Conservation (phyloP, 176 grass and related monocot species). For the Avena sativa region DNA sequence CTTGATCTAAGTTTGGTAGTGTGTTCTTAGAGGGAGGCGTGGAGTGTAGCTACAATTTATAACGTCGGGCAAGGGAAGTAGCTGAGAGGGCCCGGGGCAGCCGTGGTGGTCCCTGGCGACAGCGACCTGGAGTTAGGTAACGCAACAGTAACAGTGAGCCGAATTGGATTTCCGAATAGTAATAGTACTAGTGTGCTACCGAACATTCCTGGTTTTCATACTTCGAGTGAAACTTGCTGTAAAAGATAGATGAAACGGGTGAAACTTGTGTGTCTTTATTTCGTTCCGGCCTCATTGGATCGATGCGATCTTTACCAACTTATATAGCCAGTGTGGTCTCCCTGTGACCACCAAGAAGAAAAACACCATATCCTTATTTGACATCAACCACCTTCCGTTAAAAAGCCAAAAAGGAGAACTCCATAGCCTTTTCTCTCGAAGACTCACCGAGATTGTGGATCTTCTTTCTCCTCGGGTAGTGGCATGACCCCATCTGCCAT, state of each 20-base stretch:
- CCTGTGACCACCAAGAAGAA: not conserved
- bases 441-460: too few species aligned
- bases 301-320: not conserved
- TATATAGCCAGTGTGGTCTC: not conserved
- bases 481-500: too few species aligned
- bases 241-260: not conserved
- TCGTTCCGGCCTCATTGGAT: not conserved
- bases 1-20: constrained; percentile 30
- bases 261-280: not conserved
- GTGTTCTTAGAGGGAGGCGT: constrained; percentile 28
- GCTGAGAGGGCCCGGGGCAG: constrained; percentile 10
- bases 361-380: not conserved
- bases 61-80: constrained; percentile 1
- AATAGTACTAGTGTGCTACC: too few species aligned
- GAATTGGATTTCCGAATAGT: too few species aligned
- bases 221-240: not conserved
- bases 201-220: not conserved
- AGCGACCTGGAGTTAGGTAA: constrained; percentile 55
- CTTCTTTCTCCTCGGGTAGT: too few species aligned
- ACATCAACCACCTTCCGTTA: too few species aligned
- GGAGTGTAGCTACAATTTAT: constrained; percentile 48
- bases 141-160: not conserved
- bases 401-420: too few species aligned
- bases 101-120: constrained; percentile 15
- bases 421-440: too few species aligned